Evolutionary conservation across 192 early-diverging fungal genomes (phyloP), one percentile per base, ranked within the genome.

Genomic region (Chytriomyces confervae): DNA sequence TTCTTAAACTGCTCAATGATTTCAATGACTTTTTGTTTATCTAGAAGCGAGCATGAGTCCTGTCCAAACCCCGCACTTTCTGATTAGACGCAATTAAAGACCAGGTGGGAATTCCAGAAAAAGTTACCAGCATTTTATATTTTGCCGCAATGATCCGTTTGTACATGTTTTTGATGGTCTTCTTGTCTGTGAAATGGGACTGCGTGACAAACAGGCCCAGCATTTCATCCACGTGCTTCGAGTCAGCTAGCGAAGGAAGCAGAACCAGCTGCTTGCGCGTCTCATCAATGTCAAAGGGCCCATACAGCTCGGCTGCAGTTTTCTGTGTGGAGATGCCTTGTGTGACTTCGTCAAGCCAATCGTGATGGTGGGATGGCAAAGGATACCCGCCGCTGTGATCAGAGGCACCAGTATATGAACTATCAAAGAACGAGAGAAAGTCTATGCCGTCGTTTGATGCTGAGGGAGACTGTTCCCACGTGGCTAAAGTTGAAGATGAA

Each of bases 1-100:
- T 24, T 49, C 46, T 76, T 76, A 46, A 62, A 76, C 23, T 66
- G 51, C 47, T 66, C 62, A 48, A 62, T 76, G 10, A 76, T 64
- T 66, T 76, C 74, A 51, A 76, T 76, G 8, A 64, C 62, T 11
- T 49, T 50, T 29, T 18, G 44, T 20, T 57, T 50, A 7, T 76
- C 64, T 23, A 51, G 23, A 18, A 76, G 36, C 9, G 49, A 49
- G 3, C 61, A 29, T 16, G 24, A 16, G 27, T 70, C 45, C 36
- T 36, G 36, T 36, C 36, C 36, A 36, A 36, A 36, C 36, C 36
- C 36, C 36, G 36, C 36, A 36, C 36, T 36, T 36, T 36, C 36
- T 36, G 36, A 36, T 36, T 36, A 36, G 36, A 36, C 36, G 36
- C 36, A 36, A 36, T 36, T 36, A 36, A 36, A 36, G 36, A 36